Percentiles rank a stretch among this genome's conserved stretches.
These are phyloP conservation scores for Craspedostauros australis DNA, from an alignment of 108 stramenopile species.

Conservation along the genomic window DNA sequence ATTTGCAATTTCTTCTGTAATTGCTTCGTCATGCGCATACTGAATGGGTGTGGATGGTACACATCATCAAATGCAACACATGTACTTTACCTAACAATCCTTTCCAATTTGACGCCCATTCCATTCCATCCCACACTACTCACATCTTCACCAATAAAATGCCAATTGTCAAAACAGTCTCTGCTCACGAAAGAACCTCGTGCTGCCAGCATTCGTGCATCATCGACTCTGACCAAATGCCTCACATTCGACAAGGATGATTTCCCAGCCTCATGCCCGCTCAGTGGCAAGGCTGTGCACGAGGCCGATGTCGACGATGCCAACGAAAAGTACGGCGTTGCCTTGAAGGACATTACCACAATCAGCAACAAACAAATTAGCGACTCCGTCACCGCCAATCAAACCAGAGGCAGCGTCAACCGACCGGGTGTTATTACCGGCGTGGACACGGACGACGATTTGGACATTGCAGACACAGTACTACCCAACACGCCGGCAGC, in stretches of 20 bases:
- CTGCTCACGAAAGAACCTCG: constrained; percentile 86
- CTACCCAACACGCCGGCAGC: neutral
- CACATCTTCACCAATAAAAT: no score
- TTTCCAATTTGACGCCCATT: no score
- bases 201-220: constrained; percentile 79
- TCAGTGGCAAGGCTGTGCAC: constrained; percentile 58
- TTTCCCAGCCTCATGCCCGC: constrained; percentile 56
- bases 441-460: constrained; percentile 61
- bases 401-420: constrained; percentile 45
- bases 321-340: constrained; percentile 69
- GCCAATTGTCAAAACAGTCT: no score
- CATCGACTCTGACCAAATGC: constrained; percentile 42
- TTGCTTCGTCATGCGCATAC: no score
- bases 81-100: no score
- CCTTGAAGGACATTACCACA: constrained; percentile 38
- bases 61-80: no score
- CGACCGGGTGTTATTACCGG: constrained; percentile 47
- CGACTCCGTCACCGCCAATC: constrained; percentile 39
- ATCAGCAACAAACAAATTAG: constrained; percentile 42
- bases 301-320: constrained; percentile 39
- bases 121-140: no score
- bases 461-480: constrained; percentile 4
- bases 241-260: constrained; percentile 69
- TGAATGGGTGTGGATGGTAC: no score
- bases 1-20: no score